Base-by-base conservation (phyloP, 73 alveolate genomes). In the Symbiodinium pilosum region DNA sequence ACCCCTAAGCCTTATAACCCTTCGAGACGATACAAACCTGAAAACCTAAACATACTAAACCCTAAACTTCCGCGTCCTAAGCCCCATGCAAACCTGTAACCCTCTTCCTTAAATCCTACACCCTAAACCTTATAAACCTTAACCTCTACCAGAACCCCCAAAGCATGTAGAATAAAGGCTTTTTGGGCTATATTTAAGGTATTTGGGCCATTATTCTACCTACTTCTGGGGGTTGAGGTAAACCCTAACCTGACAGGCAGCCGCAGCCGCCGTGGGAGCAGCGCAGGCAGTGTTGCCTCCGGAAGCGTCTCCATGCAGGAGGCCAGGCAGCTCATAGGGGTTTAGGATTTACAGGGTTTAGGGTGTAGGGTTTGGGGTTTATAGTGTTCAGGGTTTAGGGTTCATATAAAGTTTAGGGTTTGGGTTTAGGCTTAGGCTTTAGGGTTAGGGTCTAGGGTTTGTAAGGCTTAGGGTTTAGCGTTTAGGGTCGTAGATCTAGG, bases 211-310 rank as follows among this genome's bases (percentile, higher is more conserved):
- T 47, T 9, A 47, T 14, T 47, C 59, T 47, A n/a, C n/a, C n/a
- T n/a, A n/a, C n/a, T n/a, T n/a, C n/a, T n/a, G n/a, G n/a, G n/a
- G n/a, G n/a, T n/a, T n/a, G n/a, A n/a, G n/a, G n/a, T 47, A 20
- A 20, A 56, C 73, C 73, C 73, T 16, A 56, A 56, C 32, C 38
- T 2, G 5, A 59, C 11, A 59, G 77, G 77, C 28, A 59, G 77
- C 77, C 77, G 77, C 38, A 59, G 77, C 77, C 77, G 77, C 36
- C 77, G 77, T 4, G 32, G 77, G 38, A 59, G 77, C 77, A 59
- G 77, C 28, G 28, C 77, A 12, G 77, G 77, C 6, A 59, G 77
- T 36, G 77, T 24, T 59, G 77, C 77, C 28, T 59, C 77, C 18
- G 77, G 77, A 59, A 59, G 77, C 32, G 77, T 36, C 77, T 59